Conservation (phyloP, 108 stramenopile species). For the Cyclotella baltica region DNA sequence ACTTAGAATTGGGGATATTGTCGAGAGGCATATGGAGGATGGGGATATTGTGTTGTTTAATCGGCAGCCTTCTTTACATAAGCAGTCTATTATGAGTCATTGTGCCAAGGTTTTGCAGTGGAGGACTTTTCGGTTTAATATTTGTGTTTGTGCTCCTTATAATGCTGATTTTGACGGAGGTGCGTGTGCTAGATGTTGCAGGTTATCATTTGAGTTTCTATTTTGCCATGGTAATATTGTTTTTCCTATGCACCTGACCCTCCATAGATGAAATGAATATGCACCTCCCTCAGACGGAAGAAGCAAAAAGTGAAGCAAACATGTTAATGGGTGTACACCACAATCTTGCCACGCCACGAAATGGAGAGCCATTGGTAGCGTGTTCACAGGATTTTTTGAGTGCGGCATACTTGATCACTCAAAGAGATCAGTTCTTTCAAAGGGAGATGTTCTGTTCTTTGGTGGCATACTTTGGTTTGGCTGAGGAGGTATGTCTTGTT, state of each 20-base stretch:
- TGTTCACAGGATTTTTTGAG: conserved; percentile 98
- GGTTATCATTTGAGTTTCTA: not conserved
- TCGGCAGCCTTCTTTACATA: conserved; percentile 99
- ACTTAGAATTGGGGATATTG: conserved; percentile 94
- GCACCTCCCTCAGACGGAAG: conserved; percentile 99
- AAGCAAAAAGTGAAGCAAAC: conserved; percentile 97
- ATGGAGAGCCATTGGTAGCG: conserved; percentile 98
- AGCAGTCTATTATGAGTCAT: conserved; percentile 98
- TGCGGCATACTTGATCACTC: conserved; percentile 94
- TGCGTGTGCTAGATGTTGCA: not conserved
- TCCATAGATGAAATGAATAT: conserved; percentile 99
- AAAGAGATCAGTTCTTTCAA: conserved; percentile 94
- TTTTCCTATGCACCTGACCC: not conserved
- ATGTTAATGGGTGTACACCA: conserved; percentile 95
- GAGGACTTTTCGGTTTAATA: conserved; percentile 99
- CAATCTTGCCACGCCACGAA: conserved; percentile 96
- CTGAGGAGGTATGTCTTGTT: conserved; percentile 75
- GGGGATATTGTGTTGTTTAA: conserved; percentile 98
- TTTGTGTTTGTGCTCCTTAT: conserved; percentile 98
- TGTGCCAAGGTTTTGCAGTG: conserved; percentile 94
- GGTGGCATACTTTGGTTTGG: conserved; percentile 93
- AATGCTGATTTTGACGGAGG: conserved; percentile 98
- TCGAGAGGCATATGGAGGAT: conserved; percentile 99
- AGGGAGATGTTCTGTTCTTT: conserved; percentile 87
- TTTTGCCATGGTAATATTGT: not conserved